Evolutionary conservation across 306 rosid species (phyloP).

Genomic region (cucumber (Cucumis sativus)): Cucumber_9930_V3 NC_026657.2:38580001-38580500

Average conservation of each 20-base stretch:
- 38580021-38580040: too few relatives aligned
- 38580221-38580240: conserved; percentile 21
- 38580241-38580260: conserved; percentile 60
- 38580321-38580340: conserved; percentile 69
- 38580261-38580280: conserved; percentile 90
- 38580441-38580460: too few relatives aligned
- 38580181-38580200: neutral
- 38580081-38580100: neutral
- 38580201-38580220: neutral
- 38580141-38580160: neutral
- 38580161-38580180: neutral
- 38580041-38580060: too few relatives aligned
- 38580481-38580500: too few relatives aligned
- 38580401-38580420: neutral
- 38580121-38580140: neutral
- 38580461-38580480: too few relatives aligned
- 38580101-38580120: neutral
- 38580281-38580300: conserved; percentile 78
- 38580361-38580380: neutral
- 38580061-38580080: too few relatives aligned
- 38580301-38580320: conserved; percentile 72
- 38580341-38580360: neutral
- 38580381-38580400: neutral
- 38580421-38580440: too few relatives aligned
- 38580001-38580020: too few relatives aligned